A percentile compares a stretch with the other conserved stretches of the same genome.
Evolutionary conservation across 345 rosid species (phyloP).

Genomic region (Xanthoceras sorbifolium): DNA sequence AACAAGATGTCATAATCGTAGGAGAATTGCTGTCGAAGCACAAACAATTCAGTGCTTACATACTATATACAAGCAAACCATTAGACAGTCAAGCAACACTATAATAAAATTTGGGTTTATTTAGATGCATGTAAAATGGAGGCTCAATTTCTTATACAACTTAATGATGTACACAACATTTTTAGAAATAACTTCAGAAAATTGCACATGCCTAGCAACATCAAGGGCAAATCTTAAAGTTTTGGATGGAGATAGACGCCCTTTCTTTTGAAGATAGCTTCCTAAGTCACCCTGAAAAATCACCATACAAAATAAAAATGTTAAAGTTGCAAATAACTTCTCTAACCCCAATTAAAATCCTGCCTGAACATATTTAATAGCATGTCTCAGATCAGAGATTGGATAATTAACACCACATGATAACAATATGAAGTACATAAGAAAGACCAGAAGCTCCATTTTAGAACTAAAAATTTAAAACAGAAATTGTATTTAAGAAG

Average conservation of each 20-base stretch:
- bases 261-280: conserved; percentile 81
- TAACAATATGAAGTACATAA: not conserved
- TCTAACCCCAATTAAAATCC: not conserved
- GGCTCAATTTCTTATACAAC: not conserved
- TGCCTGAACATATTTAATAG: not conserved
- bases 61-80: not conserved
- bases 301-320: conserved; percentile 13
- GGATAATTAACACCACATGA: not conserved
- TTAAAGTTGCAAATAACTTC: not conserved
- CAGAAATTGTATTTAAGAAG: not conserved
- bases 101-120: not conserved
- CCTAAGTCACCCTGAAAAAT: conserved; percentile 79
- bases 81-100: not conserved
- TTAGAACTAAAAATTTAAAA: not conserved
- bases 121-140: not conserved
- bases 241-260: conserved; percentile 86
- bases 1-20: conserved; percentile 13
- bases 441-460: conserved; percentile 9
- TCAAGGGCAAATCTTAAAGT: conserved; percentile 80
- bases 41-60: not conserved
- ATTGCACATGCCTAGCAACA: conserved; percentile 70
- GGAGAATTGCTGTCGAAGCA: conserved; percentile 6
- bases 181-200: conserved; percentile 12
- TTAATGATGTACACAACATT: not conserved
- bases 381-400: not conserved